Conservation (phyloP, 306 rosid genomes). For the Cercis canadensis region DNA sequence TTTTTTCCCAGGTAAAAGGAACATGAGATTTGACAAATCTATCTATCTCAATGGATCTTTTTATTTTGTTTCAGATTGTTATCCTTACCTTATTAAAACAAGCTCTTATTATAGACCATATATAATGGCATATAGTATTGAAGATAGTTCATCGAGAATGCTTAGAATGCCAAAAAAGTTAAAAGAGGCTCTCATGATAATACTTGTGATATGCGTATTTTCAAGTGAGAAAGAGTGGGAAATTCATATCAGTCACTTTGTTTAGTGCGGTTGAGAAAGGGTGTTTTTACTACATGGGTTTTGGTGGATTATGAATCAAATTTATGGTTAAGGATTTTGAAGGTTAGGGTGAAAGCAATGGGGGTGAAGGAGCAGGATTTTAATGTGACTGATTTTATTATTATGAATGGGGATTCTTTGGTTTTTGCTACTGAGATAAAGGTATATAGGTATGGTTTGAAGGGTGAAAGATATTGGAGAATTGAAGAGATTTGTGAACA, state of each 20-base stretch:
- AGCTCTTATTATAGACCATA: not conserved
- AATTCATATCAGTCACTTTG: not conserved
- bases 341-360: not conserved
- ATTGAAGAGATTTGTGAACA: not conserved
- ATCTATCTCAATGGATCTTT: not conserved
- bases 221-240: not conserved
- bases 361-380: not conserved
- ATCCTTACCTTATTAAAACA: not conserved
- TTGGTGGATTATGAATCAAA: not conserved
- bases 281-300: not conserved
- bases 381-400: not conserved
- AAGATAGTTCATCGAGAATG: not conserved
- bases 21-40: not conserved
- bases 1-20: not conserved
- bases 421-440: not conserved
- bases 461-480: not conserved
- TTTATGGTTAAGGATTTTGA: not conserved
- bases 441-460: not conserved
- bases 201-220: not conserved
- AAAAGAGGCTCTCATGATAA: not conserved
- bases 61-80: not conserved
- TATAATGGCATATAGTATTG: conserved; percentile 3
- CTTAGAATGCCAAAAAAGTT: not conserved
- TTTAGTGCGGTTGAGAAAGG: not conserved
- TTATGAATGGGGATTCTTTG: conserved; percentile 1